A percentile compares a stretch with the other conserved stretches of the same genome.
Conservation (phyloP, 2,329 filamentous ascomycete species). For the Diaporthe nobilis region DNA sequence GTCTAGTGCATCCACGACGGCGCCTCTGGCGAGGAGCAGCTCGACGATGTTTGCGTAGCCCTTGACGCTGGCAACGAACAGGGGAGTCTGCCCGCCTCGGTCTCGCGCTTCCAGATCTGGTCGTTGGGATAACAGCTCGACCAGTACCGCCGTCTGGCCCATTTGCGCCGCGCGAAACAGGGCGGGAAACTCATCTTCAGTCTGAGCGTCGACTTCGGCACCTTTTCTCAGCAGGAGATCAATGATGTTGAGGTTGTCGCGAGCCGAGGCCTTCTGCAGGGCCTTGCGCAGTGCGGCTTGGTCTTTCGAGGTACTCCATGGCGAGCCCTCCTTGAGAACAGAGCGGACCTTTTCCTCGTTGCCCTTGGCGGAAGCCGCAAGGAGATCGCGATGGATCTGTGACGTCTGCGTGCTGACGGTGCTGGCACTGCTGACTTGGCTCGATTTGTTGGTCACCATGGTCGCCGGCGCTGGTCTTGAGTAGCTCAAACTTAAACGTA, state of each 20-base stretch:
- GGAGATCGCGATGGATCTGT: constrained; percentile 54
- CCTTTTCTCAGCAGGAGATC: constrained; percentile 56
- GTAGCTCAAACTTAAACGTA: no score
- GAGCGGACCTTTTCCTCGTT: constrained; percentile 55
- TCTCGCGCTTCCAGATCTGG: constrained; percentile 53
- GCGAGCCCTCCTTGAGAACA: constrained; percentile 52
- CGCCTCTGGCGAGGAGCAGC: constrained; percentile 51
- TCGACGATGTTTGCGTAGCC: constrained; percentile 53
- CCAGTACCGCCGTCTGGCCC: constrained; percentile 52
- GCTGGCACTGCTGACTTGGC: constrained; percentile 45
- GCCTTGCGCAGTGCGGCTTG: constrained; percentile 55
- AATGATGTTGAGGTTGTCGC: constrained; percentile 54
- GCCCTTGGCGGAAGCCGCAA: constrained; percentile 55
- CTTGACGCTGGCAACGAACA: constrained; percentile 53
- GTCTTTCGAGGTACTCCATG: constrained; percentile 53
- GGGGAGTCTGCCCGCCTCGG: constrained; percentile 52
- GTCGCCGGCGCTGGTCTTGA: background rate
- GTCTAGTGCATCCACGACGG: constrained; percentile 53
- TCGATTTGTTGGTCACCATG: constrained; percentile 33
- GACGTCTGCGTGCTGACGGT: constrained; percentile 56
- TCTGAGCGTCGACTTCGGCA: constrained; percentile 53
- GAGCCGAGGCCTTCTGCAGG: constrained; percentile 55
- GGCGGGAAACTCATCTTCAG: constrained; percentile 53
- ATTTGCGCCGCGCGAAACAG: constrained; percentile 55
- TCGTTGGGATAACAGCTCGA: constrained; percentile 50